Base-by-base conservation (phyloP, 306 rosid genomes). In the Dicorynia guianensis region DNA sequence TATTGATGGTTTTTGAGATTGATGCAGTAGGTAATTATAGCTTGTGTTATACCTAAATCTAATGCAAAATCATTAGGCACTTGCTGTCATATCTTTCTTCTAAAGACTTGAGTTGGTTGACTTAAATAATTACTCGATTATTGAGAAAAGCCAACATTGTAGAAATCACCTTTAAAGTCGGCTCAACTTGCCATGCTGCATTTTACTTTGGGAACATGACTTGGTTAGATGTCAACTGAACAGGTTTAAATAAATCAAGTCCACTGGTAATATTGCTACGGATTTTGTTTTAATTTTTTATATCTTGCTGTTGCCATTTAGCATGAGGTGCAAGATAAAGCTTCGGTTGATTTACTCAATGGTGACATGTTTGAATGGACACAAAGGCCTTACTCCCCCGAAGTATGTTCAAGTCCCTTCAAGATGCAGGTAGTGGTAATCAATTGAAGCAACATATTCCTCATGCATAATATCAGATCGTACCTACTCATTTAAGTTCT, bases 321-420 rank as follows among this genome's bases (percentile, higher is more conserved):
- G 97, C 91, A 85, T 53, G 89, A 60, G 69, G 74, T 75, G 79
- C 81, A 76, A 62, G 84, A 83, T n/a, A 85, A 79, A 79, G 9
- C 71, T 48, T 74, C 80, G 74, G 63, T 72, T 53, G 84, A 84
- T 72, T 71, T 90, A 33, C 87, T 90, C 79, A 97, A 92, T 53
- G 90, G 96, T 71, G 98, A 92, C 73, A 86, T 92, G 95, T 94
- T 94, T 76, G 96, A 94, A 80, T 94, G 98, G 97, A 92, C 97
- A 7, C 98, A 94, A 81, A 85, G 90, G 73, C 85, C 95, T 44
- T 94, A 97, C 83, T 90, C 96, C 38, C 98, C 98, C 35, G 98
- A 94, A 76, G 88, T 92, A 60, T 88, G 90, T 86, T 75, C 87
- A 55, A 87, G 89, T 82, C 96, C 98, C 57, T 64, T 79, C 46